Base-by-base conservation (phyloP, 768 basidiomycete genomes). In the Mycena pura region DNA sequence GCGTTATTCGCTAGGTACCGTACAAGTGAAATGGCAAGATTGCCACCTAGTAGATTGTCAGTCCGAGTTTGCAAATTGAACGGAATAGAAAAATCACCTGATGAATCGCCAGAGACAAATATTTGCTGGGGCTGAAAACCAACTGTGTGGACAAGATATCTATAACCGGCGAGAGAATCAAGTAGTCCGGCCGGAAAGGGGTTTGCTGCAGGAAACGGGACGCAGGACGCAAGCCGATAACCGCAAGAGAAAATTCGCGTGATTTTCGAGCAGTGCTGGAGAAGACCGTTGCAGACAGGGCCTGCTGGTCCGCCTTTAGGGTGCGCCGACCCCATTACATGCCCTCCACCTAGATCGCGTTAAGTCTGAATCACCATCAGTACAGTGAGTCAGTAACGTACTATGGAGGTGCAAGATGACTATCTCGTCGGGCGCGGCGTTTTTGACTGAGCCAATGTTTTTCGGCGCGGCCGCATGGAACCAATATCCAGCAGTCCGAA, bases 391-490 rank as follows among this genome's bases (percentile, higher is more conserved):
- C 6, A 5, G n/a, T 9, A 19, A 36, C 49, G 24, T 50, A 50
- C 49, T 50, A 25, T 50, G 49, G 6, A 50, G 22, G 49, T 50
- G 49, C 49, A 50, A 38, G 25, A 50, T 50, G 1, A 50, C 49
- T 36, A 27, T 50, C 15, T 50, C 49, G 6, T 39, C 36, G 4
- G 36, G 22, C 4, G 34, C 5, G 24, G 49, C 49, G 1, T 4
- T 38, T 38, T 39, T 17, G 9, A 32, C 49, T 2, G 36, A 27
- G 34, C 49, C 36, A 6, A 17, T n/a, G 15, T 39, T 36, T 10
- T 6, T 29, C 9, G 36, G 36, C 17, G 36, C 14, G 4, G 22
- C 9, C n/a, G n/a, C n/a, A n/a, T n/a, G n/a, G 17, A 25, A 50
- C 49, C 49, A 50, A 36, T 50, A 50, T 14, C 49, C 49, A 9